A percentile compares a stretch with the other conserved stretches of the same genome.
Evolutionary conservation across 345 rosid genomes (phyloP).

Genomic region (Eucalyptus polybractea): DNA sequence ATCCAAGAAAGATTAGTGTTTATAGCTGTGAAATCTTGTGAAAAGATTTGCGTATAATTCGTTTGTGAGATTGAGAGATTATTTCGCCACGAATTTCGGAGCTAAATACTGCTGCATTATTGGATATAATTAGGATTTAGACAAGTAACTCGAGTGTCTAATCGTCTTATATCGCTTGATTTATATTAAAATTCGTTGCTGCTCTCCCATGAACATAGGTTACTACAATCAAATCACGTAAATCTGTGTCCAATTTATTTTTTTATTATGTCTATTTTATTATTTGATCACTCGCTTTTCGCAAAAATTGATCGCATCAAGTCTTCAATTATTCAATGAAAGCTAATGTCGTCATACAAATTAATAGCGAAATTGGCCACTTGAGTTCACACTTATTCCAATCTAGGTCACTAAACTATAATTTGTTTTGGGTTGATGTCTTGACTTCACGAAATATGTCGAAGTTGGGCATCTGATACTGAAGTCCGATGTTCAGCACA

Average conservation of each 20-base stretch:
- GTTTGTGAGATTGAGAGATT: too few species aligned
- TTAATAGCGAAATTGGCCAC: neutral
- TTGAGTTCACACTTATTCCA: neutral
- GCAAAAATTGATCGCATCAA: too few species aligned
- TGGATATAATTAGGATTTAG: too few species aligned
- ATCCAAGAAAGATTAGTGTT: too few species aligned
- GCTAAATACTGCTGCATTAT: too few species aligned
- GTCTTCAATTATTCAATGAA: neutral
- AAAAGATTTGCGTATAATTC: too few species aligned
- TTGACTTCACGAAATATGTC: neutral
- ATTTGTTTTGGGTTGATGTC: neutral
- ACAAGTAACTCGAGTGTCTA: fast-evolving
- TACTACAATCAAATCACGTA: fast-evolving
- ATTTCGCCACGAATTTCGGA: too few species aligned
- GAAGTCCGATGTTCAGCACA: neutral
- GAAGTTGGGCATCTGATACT: neutral
- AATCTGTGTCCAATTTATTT: fast-evolving
- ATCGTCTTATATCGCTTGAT: too few species aligned
- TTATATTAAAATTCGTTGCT: fast-evolving
- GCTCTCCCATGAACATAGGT: too few species aligned
- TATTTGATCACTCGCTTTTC: too few species aligned
- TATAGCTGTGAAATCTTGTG: fast-evolving
- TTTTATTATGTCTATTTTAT: too few species aligned
- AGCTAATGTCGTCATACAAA: neutral
- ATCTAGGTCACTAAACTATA: neutral